Evolutionary conservation across 192 early-diverging fungal species (phyloP), one percentile per base, ranked within the genome.

Genomic region (Coemansia javaensis): DNA sequence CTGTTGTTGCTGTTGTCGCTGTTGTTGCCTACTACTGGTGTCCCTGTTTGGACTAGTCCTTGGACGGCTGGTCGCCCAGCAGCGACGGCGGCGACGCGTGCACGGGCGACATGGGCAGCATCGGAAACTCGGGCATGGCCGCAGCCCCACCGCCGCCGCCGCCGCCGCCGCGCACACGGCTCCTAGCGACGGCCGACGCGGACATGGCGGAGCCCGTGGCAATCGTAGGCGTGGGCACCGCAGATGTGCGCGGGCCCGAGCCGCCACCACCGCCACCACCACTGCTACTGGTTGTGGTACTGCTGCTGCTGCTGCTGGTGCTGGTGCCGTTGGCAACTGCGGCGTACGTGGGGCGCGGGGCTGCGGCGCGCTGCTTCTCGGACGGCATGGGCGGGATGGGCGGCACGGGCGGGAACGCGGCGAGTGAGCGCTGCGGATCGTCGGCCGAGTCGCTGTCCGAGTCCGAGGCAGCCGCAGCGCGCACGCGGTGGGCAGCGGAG

Each of bases 41-140:
- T n/a, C n/a, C n/a, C n/a, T n/a, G n/a, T n/a, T n/a, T n/a, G n/a
- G n/a, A n/a, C 25, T 27, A 27, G 25, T 27, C 25, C 25, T 27
- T 27, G 25, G 4, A 5, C 30, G 14, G 12, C 31, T 14, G 15
- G n/a, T 20, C 43, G 24, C 22, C 20, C 22, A 51, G 41, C 32
- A 52, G 31, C 10, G 17, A 13, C 13, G 64, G 56, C 7, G 64
- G 24, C 6, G 51, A 59, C 23, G 40, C 59, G 33, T 53, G 46
- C 2, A 60, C 49, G 2, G 68, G 60, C 23, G 60, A 72, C 41
- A 60, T 55, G 15, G 68, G 57, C 56, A 72, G 27, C 33, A 53
- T 37, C 23, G 62, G 62, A 35, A 64, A 72, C 13, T 41, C 40
- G 1, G 50, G 50, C 10, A 52, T 23, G 7, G 38, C 20, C 15